Evolutionary conservation across 345 rosid species (phyloP).

Genomic region (Populus davidiana): DNA sequence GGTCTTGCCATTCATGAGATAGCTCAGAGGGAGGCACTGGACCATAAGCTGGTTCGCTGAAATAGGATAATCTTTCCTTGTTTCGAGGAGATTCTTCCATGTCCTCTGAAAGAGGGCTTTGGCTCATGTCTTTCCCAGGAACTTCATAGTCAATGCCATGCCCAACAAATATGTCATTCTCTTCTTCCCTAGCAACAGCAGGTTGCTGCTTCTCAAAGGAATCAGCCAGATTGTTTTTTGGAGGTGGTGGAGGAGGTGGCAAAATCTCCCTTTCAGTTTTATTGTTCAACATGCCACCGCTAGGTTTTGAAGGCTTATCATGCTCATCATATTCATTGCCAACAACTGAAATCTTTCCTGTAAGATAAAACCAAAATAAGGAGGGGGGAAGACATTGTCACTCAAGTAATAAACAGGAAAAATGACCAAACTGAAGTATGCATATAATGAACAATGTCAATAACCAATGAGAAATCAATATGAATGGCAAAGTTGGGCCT

Average conservation of each 20-base stretch:
- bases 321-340: slow-evolving; percentile 59
- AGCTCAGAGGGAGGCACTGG: slow-evolving; percentile 68
- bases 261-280: slow-evolving; percentile 47
- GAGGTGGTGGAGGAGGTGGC: slow-evolving; percentile 74
- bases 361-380: slow-evolving; percentile 8
- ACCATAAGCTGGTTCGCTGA: slow-evolving; percentile 72
- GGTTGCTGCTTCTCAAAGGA: slow-evolving; percentile 55
- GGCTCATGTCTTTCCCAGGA: slow-evolving; percentile 74
- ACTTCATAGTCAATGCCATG: slow-evolving; percentile 70
- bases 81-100: slow-evolving; percentile 98
- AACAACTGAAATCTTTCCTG: slow-evolving; percentile 55
- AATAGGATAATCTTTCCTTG: slow-evolving; percentile 70
- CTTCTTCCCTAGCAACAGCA: slow-evolving; percentile 57
- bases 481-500: neutral
- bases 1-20: slow-evolving; percentile 75
- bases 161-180: slow-evolving; percentile 87
- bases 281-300: slow-evolving; percentile 35
- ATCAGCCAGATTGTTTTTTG: slow-evolving; percentile 45
- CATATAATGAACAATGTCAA: neutral
- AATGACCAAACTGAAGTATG: neutral
- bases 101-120: slow-evolving; percentile 93
- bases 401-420: slow-evolving; percentile 1
- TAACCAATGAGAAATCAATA: neutral
- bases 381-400: neutral
- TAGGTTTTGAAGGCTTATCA: slow-evolving; percentile 44